Conservation (phyloP, 805 yeast species). For the Cyberlindnera americana region DNA sequence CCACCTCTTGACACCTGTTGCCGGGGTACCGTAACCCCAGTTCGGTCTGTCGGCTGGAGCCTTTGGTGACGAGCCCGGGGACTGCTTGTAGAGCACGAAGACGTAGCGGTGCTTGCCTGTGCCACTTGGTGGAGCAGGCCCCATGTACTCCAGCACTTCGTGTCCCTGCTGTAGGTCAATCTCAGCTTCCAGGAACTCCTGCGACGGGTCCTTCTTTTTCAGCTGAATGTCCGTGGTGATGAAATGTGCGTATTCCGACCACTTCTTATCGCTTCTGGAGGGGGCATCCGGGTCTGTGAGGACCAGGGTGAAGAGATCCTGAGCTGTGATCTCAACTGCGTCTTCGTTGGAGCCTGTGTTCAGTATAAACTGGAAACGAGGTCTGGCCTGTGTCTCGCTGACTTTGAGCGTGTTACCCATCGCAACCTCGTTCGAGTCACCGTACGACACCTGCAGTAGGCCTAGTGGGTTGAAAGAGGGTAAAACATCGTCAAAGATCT, state of each 20-base stretch:
- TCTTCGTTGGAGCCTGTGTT: conserved; percentile 12
- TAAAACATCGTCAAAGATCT: conserved; percentile 41
- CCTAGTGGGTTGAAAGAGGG: conserved; percentile 30
- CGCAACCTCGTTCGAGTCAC: conserved; percentile 57
- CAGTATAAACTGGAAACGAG: conserved; percentile 62
- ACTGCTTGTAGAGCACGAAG: conserved; percentile 68
- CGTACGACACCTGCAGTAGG: conserved; percentile 60
- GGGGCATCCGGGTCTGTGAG: conserved; percentile 97
- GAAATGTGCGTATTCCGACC: conserved; percentile 87
- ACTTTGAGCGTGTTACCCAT: conserved; percentile 72
- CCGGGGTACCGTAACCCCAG: conserved; percentile 88
- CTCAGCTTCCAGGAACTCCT: conserved; percentile 34
- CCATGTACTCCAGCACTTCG: conserved; percentile 56
- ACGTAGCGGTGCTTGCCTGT: conserved; percentile 89
- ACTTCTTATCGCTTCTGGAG: conserved; percentile 70
- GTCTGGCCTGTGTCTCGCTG: conserved; percentile 63
- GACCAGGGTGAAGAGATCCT: conserved; percentile 64
- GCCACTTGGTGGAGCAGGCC: conserved; percentile 88
- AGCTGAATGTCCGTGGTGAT: conserved; percentile 52
- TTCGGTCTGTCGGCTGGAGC: conserved; percentile 54
- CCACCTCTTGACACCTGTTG: conserved; percentile 75
- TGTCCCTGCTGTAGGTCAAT: conserved; percentile 35
- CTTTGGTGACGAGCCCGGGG: conserved; percentile 32
- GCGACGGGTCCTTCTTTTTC: conserved; percentile 32
- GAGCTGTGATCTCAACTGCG: conserved; percentile 26